A percentile compares a stretch with the other conserved stretches of the same genome.
phyloP scores from a whole-genome alignment of 1,284 basidiomycete species.

The Pseudozyma sp. region DNA sequence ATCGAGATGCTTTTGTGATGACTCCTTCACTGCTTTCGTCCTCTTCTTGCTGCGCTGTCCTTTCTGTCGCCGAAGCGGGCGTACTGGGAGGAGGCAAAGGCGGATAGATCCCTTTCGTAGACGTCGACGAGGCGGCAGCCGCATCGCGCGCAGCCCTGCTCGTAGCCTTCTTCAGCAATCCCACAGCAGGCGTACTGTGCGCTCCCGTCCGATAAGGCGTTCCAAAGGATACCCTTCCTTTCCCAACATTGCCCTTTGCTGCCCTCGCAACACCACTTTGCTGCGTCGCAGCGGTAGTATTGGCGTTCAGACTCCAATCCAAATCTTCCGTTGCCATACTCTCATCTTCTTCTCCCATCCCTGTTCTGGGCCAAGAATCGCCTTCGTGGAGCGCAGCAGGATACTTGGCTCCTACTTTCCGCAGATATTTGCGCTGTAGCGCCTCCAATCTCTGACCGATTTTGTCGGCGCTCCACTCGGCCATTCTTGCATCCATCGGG shows the following conservation, averaged over 20 bases:
- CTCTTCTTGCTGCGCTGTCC: not conserved
- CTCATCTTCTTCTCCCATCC: slow-evolving; percentile 2
- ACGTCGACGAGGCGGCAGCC: not conserved
- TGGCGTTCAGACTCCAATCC: slow-evolving; percentile 36
- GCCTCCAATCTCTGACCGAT: slow-evolving; percentile 29
- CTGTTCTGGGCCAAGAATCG: not conserved
- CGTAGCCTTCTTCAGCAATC: slow-evolving; percentile 22
- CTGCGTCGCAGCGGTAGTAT: slow-evolving; percentile 9
- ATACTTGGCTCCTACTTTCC: slow-evolving; percentile 27
- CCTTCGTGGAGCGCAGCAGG: slow-evolving; percentile 6
- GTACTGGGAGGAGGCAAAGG: slow-evolving; percentile 10
- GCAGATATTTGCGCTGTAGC: slow-evolving; percentile 39
- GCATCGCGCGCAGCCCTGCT: slow-evolving; percentile 7
- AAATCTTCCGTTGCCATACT: slow-evolving; percentile 37
- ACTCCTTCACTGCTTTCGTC: slow-evolving; percentile 9
- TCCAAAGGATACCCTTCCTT: slow-evolving; percentile 40
- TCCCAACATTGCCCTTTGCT: not conserved
- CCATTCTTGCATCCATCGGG: not conserved
- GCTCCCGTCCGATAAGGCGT: slow-evolving; percentile 45
- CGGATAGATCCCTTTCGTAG: slow-evolving; percentile 19
- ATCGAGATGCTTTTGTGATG: slow-evolving; percentile 15
- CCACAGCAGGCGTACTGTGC: slow-evolving; percentile 43
- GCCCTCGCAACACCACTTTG: not conserved
- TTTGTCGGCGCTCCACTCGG: slow-evolving; percentile 34
- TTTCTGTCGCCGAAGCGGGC: not conserved